Evolutionary conservation across 495 filamentous ascomycete genomes (phyloP), one percentile per base, ranked within the genome.

Genomic region (Pyrenula aspistea): DNA sequence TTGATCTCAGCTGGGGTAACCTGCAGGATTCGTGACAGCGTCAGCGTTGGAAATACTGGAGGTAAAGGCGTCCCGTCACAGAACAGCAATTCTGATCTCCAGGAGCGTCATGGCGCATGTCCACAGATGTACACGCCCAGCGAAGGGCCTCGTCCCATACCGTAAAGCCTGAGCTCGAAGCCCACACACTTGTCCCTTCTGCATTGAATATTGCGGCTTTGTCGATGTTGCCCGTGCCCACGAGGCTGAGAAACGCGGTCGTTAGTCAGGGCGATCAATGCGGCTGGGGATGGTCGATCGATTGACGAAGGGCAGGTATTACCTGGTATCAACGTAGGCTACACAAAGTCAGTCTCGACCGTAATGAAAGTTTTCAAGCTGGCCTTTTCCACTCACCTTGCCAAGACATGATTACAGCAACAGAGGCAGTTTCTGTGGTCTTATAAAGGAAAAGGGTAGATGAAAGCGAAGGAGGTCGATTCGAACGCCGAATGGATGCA

Each of bases 161-260:
- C 61, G 68, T 70, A 75, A 94, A 94, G 59, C 75, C 80, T 20
- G 77, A 19, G 21, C 83, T 80, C n/a, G 74, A 65, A 56, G 91
- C 91, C 89, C 91, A 95, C 61, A 84, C 77, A 67, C 83, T 88
- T 67, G 88, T 86, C 66, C 91, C 89, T 59, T 85, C 83, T 57
- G 71, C 73, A 72, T 84, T 88, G 74, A 92, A 83, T 70, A 96
- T 94, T 65, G 87, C 88, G 63, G 83, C 93, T 73, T 87, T 84
- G 77, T 93, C 87, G 71, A 96, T 73, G 70, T 93, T 86, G 63
- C 83, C 83, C 61, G 78, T 83, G 73, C 80, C 88, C 65, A 97
- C 80, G 61, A 97, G 81, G 82, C 91, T 91, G 58, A 22, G 53
- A 57, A 25, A 54, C 53, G 53, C 59, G 59, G 50, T 59, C 22